Evolutionary conservation across 2,329 filamentous ascomycete genomes (phyloP).

Genomic region (Raffaelea ambrosiae): DNA sequence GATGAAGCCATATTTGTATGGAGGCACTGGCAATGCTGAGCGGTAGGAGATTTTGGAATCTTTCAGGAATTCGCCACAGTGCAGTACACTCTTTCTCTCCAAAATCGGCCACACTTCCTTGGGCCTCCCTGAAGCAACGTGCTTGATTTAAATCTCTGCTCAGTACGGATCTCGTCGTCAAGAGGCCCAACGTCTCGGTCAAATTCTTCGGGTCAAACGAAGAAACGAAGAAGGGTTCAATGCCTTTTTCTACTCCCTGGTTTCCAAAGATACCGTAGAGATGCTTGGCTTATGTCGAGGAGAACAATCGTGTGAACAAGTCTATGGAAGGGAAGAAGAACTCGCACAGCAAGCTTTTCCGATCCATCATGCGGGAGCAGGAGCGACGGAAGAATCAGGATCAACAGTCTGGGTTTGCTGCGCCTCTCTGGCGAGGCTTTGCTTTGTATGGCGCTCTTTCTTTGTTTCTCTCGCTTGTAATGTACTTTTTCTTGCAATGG

Average conservation of each 20-base stretch:
- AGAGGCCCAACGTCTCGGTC: constrained; percentile 86
- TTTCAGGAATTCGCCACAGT: constrained; percentile 83
- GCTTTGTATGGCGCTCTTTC: no score
- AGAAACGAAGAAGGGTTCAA: constrained; percentile 98
- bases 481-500: no score
- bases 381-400: no score
- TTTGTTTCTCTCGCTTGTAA: no score
- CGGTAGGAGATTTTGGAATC: constrained; percentile 84
- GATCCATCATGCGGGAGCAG: no score
- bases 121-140: constrained; percentile 91
- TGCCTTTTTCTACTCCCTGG: constrained; percentile 96
- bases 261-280: constrained; percentile 94
- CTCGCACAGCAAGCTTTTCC: no score
- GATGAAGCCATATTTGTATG: constrained; percentile 83
- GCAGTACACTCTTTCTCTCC: constrained; percentile 90
- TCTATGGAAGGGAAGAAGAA: no score
- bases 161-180: constrained; percentile 96
- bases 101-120: constrained; percentile 99
- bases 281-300: constrained; percentile 76
- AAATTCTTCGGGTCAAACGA: constrained; percentile 89
- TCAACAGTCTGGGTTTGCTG: no score
- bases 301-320: neutral
- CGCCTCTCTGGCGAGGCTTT: no score
- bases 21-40: constrained; percentile 77
- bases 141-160: constrained; percentile 92